These are phyloP conservation scores for Amborella trichopoda DNA, from an alignment of 164 flowering plant species.

Conservation along the genomic window DNA sequence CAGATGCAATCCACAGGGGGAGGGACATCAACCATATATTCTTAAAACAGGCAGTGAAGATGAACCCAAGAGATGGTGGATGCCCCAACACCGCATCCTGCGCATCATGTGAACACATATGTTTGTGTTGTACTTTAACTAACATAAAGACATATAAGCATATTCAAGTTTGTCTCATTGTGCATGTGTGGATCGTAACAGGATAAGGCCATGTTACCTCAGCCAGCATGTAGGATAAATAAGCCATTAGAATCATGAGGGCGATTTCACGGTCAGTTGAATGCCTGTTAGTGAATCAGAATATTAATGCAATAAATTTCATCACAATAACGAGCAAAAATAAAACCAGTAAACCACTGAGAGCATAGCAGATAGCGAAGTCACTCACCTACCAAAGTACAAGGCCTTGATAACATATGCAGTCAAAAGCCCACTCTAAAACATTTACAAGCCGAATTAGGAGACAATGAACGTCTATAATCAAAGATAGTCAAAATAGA, in stretches of 20 bases:
- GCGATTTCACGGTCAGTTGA: conserved; percentile 91
- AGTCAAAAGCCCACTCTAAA: conserved; percentile 65
- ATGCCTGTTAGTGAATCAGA: conserved; percentile 43
- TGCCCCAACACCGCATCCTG: too few relatives aligned
- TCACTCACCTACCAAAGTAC: conserved; percentile 66
- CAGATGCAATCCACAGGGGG: neutral
- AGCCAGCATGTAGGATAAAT: conserved; percentile 75
- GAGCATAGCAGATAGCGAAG: neutral
- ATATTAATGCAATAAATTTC: too few relatives aligned
- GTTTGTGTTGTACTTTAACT: too few relatives aligned
- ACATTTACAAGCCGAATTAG: neutral
- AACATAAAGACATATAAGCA: too few relatives aligned
- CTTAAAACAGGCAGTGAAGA: neutral
- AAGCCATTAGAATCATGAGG: conserved; percentile 85
- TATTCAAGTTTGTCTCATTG: too few relatives aligned
- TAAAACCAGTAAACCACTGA: neutral
- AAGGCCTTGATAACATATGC: conserved; percentile 68
- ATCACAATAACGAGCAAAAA: neutral
- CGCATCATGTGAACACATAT: too few relatives aligned
- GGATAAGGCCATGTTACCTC: too few relatives aligned
- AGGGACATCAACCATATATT: neutral
- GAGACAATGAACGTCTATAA: neutral
- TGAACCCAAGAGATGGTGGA: too few relatives aligned
- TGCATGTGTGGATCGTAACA: too few relatives aligned
- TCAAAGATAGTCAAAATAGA: neutral